phyloP scores from a whole-genome alignment of 192 early-diverging fungal species.

The Kappamyces sp. region DNA sequence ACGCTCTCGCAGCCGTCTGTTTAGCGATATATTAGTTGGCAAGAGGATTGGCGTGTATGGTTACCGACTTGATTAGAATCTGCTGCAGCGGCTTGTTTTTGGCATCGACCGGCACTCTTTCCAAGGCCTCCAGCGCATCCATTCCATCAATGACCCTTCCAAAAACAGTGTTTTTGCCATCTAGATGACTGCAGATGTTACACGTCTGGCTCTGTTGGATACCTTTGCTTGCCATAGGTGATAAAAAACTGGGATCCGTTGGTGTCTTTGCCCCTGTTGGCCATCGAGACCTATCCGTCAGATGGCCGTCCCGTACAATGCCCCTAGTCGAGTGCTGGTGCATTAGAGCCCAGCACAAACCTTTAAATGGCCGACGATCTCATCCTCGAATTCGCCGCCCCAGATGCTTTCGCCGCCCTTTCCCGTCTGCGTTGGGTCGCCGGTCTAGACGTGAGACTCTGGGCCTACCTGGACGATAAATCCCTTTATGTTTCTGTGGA shows the following conservation, averaged over 20 bases:
- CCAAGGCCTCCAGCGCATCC: constrained; percentile 80
- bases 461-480: constrained; percentile 72
- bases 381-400: constrained; percentile 75
- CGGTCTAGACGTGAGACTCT: constrained; percentile 49
- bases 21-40: constrained; percentile 48
- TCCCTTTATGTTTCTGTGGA: constrained; percentile 80
- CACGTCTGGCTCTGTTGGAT: too few species aligned
- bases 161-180: constrained; percentile 88
- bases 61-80: constrained; percentile 66
- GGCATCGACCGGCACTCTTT: constrained; percentile 78
- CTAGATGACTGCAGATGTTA: constrained; percentile 48
- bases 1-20: background rate
- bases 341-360: background rate
- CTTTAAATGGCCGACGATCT: constrained; percentile 39
- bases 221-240: constrained; percentile 74
- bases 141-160: constrained; percentile 86
- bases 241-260: constrained; percentile 76
- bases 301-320: constrained; percentile 24
- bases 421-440: constrained; percentile 80
- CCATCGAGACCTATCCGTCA: constrained; percentile 68
- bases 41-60: constrained; percentile 92
- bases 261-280: constrained; percentile 82
- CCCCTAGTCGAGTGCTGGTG: constrained; percentile 76
- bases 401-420: constrained; percentile 86
- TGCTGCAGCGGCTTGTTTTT: constrained; percentile 76